These are phyloP conservation scores for Corymbia maculata DNA, from an alignment of 345 rosid species.

Conservation along the genomic window DNA sequence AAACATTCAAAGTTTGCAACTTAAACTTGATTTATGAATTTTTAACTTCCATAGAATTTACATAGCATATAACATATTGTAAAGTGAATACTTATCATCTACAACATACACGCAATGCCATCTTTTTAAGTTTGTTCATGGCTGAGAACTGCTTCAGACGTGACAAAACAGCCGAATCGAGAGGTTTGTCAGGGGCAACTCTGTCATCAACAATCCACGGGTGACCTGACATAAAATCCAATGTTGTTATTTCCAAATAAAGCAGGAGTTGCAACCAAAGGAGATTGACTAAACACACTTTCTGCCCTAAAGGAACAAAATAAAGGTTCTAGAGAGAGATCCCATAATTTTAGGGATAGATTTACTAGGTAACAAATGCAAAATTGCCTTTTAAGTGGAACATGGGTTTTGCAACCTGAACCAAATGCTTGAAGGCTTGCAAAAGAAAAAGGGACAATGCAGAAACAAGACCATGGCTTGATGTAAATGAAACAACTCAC, in stretches of 20 bases:
- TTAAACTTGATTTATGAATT: not conserved
- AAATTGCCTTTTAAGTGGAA: not conserved
- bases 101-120: constrained; percentile 80
- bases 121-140: constrained; percentile 94
- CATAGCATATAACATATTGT: not conserved
- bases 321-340: not conserved
- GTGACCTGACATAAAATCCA: constrained; percentile 48
- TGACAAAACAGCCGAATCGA: constrained; percentile 90
- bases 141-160: constrained; percentile 93
- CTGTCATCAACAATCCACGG: constrained; percentile 93
- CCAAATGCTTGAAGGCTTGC: not conserved
- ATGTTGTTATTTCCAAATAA: not conserved
- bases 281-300: not conserved
- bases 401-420: not conserved
- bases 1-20: not conserved
- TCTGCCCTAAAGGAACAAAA: not conserved
- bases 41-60: not conserved
- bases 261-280: not conserved
- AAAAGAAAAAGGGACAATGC: not conserved
- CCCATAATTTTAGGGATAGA: not conserved
- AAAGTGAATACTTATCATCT: not conserved
- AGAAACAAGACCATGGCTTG: not conserved
- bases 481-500: constrained; percentile 31
- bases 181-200: constrained; percentile 84
- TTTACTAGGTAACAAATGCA: not conserved